phyloP scores from a whole-genome alignment of 108 stramenopile genomes.

The Epipyxis sp. region DNA sequence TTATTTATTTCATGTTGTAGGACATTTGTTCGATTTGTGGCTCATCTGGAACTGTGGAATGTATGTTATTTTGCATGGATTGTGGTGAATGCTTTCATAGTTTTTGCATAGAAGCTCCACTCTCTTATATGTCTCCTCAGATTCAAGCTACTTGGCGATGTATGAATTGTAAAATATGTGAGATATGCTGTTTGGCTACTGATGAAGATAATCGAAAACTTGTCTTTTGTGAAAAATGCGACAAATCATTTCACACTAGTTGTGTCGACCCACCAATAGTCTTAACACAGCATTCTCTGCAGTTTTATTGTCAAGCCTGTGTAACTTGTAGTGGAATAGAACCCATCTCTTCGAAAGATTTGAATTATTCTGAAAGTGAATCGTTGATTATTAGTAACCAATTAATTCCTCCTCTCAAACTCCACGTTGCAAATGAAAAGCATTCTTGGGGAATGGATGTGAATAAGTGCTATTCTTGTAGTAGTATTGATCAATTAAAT shows the following conservation, averaged over 20 bases:
- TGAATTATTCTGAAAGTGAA: too few species aligned
- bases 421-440: too few species aligned
- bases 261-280: conserved; percentile 65
- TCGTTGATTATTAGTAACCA: too few species aligned
- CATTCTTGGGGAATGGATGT: too few species aligned
- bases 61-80: conserved; percentile 73
- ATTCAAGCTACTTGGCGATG: conserved; percentile 75
- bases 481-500: too few species aligned
- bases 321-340: background rate
- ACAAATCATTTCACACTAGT: conserved; percentile 67
- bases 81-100: conserved; percentile 82
- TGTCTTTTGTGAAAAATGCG: conserved; percentile 81
- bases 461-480: too few species aligned
- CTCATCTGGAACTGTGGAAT: background rate
- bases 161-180: conserved; percentile 82
- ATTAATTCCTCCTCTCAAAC: too few species aligned
- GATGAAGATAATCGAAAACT: conserved; percentile 65
- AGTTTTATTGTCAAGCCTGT: background rate
- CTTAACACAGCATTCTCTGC: background rate
- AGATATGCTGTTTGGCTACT: conserved; percentile 62
- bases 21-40: conserved; percentile 33
- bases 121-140: conserved; percentile 61
- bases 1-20: too few species aligned
- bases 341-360: background rate
- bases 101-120: conserved; percentile 70